Evolutionary conservation across 2,329 filamentous ascomycete species (phyloP).

Genomic region (Plenodomus tracheiphilus): DNA sequence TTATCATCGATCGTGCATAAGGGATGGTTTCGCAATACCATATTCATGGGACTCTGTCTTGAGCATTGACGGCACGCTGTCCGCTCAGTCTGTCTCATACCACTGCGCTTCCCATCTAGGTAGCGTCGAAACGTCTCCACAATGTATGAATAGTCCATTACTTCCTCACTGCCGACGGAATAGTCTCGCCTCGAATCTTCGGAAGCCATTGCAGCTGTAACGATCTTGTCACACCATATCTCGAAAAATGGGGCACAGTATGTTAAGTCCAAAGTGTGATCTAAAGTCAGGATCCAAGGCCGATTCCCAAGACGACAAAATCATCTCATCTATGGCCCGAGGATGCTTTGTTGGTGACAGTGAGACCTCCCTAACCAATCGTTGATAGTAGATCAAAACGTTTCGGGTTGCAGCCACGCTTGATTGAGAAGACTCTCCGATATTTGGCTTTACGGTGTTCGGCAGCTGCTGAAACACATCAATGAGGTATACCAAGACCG

Average conservation of each 20-base stretch:
- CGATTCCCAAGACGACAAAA: conserved; percentile 3
- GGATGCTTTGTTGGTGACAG: neutral
- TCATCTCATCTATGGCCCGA: neutral
- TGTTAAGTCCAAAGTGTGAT: conserved; percentile 2
- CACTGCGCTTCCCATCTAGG: too few relatives aligned
- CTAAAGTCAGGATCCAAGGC: conserved; percentile 4
- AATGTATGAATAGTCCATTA: neutral
- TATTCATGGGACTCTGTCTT: too few relatives aligned
- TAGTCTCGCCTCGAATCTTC: conserved; percentile 1
- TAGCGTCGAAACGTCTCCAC: too few relatives aligned
- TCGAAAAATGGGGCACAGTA: conserved; percentile 2
- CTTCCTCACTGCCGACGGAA: neutral
- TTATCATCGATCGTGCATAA: too few relatives aligned
- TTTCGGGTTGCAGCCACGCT: neutral
- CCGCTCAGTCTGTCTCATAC: too few relatives aligned
- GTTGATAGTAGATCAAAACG: neutral
- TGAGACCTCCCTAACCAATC: neutral
- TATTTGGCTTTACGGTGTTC: neutral
- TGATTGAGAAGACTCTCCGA: neutral
- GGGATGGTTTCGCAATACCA: too few relatives aligned
- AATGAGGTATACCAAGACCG: neutral
- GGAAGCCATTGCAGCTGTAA: neutral
- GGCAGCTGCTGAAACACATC: conserved; percentile 1
- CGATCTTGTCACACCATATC: conserved; percentile 2
- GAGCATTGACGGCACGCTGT: too few relatives aligned